Evolutionary conservation across 139 green algal genomes (phyloP), one percentile per base, ranked within the genome.

Genomic region (Chlamydomonas schloesseri): DNA sequence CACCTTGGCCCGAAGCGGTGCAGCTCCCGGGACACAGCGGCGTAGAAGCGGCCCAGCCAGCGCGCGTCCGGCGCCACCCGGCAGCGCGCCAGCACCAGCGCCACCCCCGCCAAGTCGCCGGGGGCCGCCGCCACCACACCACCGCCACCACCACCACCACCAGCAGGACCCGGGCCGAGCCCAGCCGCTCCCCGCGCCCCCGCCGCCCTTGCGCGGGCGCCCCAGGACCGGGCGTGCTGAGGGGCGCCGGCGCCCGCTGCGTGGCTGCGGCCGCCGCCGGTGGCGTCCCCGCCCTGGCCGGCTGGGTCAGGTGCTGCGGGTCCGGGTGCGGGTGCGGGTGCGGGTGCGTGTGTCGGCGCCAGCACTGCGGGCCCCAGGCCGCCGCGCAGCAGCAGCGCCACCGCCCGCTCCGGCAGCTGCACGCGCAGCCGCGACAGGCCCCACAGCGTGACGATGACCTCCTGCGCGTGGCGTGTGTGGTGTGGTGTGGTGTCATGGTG

Each of bases 31-130:
- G 76, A 28, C 60, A 73, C 76, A 28, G 76, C 76, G 0, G 37
- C 58, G 17, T 33, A 62, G 65, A 68, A 76, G 20, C 65, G 47
- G 21, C 17, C n/a, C 65, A 69, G 50, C 79, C 79, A 85, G 20
- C 79, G 47, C 31, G 33, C 33, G 31, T 31, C 47, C 47, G 79
- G 79, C 79, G 70, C 67, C 46, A 70, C 46, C 26, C 79, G 47
- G 68, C 79, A 85, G 60, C 46, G 42, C 21, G 67, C 42, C 65
- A 85, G 65, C 31, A 69, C 79, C 79, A 85, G n/a, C 46, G 78
- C 78, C 42, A 46, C 62, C 1, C 64, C 64, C 46, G 78, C 78
- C 78, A 84, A 64, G 29, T 84, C 78, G 23, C 57, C 74, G 1
- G 74, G 73, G 2, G 17, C 17, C 13, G 57, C 57, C 57, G 13